These are phyloP conservation scores for Plantago ovata DNA, from an alignment of 257 asterid genomes.

Conservation along the genomic window DNA sequence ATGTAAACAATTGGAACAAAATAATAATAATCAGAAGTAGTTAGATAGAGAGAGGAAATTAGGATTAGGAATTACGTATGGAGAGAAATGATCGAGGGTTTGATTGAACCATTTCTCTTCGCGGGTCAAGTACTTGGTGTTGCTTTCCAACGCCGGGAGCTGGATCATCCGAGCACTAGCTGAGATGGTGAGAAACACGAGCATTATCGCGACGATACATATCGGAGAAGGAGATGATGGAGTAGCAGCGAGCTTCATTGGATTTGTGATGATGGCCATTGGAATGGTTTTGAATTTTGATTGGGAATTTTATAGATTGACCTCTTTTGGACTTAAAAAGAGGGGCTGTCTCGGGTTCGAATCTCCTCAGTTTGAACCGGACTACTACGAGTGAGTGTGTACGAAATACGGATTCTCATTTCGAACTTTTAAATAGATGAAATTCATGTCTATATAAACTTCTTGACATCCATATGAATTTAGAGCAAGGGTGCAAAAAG, in stretches of 20 bases:
- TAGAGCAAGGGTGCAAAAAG: too few species aligned
- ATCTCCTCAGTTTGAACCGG: too few species aligned
- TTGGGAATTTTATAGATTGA: too few species aligned
- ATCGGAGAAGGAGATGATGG: slow-evolving; percentile 5
- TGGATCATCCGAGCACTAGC: slow-evolving; percentile 33
- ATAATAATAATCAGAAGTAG: neutral
- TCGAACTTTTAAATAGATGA: too few species aligned
- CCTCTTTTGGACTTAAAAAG: too few species aligned
- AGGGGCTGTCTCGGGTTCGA: too few species aligned
- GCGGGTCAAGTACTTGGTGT: slow-evolving; percentile 44
- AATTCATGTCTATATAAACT: too few species aligned
- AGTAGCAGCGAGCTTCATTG: slow-evolving; percentile 24
- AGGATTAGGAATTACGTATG: slow-evolving; percentile 42
- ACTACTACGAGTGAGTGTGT: too few species aligned
- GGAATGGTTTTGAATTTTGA: too few species aligned
- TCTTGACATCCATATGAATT: too few species aligned
- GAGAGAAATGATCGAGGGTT: slow-evolving; percentile 90
- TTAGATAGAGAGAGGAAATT: neutral
- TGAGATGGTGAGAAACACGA: slow-evolving; percentile 18
- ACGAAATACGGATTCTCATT: too few species aligned
- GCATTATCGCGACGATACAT: slow-evolving; percentile 7
- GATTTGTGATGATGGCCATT: too few species aligned
- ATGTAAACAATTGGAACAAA: neutral
- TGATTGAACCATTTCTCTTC: slow-evolving; percentile 75
- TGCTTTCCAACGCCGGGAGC: slow-evolving; percentile 28